A percentile compares a stretch with the other conserved stretches of the same genome.
Evolutionary conservation across 352 stramenopile genomes (phyloP).

Genomic region (Thraustotheca clavata): DNA sequence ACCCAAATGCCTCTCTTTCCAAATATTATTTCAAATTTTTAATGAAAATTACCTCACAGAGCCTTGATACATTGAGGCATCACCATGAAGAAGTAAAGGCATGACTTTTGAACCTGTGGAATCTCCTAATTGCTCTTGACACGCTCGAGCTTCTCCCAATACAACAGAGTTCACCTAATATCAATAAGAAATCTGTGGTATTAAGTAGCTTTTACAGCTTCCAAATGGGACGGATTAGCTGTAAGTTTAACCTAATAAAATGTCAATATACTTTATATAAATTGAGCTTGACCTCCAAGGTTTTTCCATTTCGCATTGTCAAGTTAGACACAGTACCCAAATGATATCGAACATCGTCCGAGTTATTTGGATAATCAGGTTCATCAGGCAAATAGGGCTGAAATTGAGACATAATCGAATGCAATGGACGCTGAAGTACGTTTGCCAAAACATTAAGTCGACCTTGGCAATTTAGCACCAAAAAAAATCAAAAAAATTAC

Average conservation of each 20-base stretch:
- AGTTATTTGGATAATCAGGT: slow-evolving; percentile 79
- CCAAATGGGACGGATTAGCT: slow-evolving; percentile 98
- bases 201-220: slow-evolving; percentile 61
- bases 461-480: slow-evolving; percentile 21
- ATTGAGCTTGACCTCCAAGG: slow-evolving; percentile 30
- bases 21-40: slow-evolving; percentile 6
- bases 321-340: slow-evolving; percentile 70
- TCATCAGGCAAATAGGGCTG: slow-evolving; percentile 80
- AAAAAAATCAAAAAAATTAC: slow-evolving; percentile 5
- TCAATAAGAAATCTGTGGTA: not conserved
- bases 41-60: slow-evolving; percentile 37
- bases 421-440: slow-evolving; percentile 95
- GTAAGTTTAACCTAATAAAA: slow-evolving; percentile 67
- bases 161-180: slow-evolving; percentile 91
- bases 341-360: slow-evolving; percentile 83
- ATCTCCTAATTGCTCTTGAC: slow-evolving; percentile 82
- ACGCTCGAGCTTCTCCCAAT: slow-evolving; percentile 91
- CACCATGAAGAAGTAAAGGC: slow-evolving; percentile 96
- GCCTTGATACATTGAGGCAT: slow-evolving; percentile 89
- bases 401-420: slow-evolving; percentile 89
- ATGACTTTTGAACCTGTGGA: slow-evolving; percentile 86
- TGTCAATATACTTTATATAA: not conserved
- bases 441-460: slow-evolving; percentile 98
- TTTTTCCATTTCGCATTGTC: slow-evolving; percentile 52
- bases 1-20: slow-evolving; percentile 55